Evolutionary conservation across 768 basidiomycete genomes (phyloP).

Genomic region (Tricholoma saponaceum): DNA sequence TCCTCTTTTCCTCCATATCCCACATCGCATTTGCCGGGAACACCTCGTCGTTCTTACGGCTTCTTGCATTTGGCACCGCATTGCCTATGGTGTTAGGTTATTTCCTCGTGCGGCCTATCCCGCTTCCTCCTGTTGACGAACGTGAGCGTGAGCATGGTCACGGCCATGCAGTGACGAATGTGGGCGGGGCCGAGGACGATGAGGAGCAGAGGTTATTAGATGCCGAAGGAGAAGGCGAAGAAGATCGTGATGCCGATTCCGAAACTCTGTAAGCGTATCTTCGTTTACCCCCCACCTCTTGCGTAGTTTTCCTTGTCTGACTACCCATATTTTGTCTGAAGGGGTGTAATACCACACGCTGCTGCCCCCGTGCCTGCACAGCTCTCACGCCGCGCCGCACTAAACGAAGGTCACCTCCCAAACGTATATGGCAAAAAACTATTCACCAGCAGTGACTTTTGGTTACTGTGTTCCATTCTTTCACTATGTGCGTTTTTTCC

Average conservation of each 20-base stretch:
- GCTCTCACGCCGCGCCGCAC: constrained; percentile 10
- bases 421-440: constrained; percentile 21
- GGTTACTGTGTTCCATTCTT: constrained; percentile 41
- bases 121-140: constrained; percentile 39
- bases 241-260: not conserved
- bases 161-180: constrained; percentile 14
- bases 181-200: constrained; percentile 7
- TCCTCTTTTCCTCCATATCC: constrained; percentile 79
- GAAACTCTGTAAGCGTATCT: not conserved
- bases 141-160: constrained; percentile 9
- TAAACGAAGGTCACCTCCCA: constrained; percentile 14
- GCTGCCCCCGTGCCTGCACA: not conserved
- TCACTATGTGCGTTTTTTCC: constrained; percentile 44
- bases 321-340: not conserved
- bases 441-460: constrained; percentile 20
- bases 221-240: constrained; percentile 5
- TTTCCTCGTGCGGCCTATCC: constrained; percentile 68
- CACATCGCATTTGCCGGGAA: constrained; percentile 71
- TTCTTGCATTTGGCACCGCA: constrained; percentile 76
- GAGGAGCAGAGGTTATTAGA: constrained; percentile 3
- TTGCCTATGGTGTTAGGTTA: constrained; percentile 77
- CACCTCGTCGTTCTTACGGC: constrained; percentile 69
- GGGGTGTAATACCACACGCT: not conserved
- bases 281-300: not conserved
- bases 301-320: too few relatives aligned